Percentiles rank a stretch among this genome's conserved stretches.
phyloP scores from a whole-genome alignment of 208 protist species.

The Wallacemonas sp. region DNA sequence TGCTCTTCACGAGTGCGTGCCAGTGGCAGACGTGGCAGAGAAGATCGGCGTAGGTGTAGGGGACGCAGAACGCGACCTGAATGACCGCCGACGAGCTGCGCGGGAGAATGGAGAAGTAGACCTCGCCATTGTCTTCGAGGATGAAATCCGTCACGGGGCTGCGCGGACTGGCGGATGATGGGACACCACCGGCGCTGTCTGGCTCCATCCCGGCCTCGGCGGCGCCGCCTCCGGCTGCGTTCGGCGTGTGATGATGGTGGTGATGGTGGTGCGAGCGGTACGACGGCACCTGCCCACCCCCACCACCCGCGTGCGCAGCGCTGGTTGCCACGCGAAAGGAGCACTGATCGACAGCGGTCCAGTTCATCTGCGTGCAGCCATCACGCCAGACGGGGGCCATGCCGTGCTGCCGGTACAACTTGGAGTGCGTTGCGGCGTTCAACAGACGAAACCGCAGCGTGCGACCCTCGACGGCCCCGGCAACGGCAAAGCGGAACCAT shows the following conservation, averaged over 20 bases:
- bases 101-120: constrained; percentile 65
- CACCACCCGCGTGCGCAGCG: neutral
- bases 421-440: constrained; percentile 79
- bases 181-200: too few species aligned
- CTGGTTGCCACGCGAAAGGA: constrained; percentile 66
- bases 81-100: constrained; percentile 58
- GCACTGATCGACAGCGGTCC: constrained; percentile 72
- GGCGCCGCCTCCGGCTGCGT: too few species aligned
- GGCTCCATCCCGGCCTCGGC: too few species aligned
- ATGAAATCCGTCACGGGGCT: too few species aligned
- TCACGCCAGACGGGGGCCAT: constrained; percentile 85
- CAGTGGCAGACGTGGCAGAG: constrained; percentile 85
- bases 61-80: constrained; percentile 84
- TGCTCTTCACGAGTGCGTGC: constrained; percentile 66
- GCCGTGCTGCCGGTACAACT: constrained; percentile 77
- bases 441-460: constrained; percentile 63
- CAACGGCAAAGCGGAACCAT: constrained; percentile 86
- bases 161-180: too few species aligned
- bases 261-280: constrained; percentile 1
- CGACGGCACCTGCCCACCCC: neutral
- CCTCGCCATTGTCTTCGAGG: constrained; percentile 56
- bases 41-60: constrained; percentile 87
- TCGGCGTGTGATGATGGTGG: constrained; percentile 2
- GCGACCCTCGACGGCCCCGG: constrained; percentile 39
- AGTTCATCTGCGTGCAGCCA: constrained; percentile 41